Base-by-base conservation (phyloP, 768 basidiomycete species). In the Russula sp. region DNA sequence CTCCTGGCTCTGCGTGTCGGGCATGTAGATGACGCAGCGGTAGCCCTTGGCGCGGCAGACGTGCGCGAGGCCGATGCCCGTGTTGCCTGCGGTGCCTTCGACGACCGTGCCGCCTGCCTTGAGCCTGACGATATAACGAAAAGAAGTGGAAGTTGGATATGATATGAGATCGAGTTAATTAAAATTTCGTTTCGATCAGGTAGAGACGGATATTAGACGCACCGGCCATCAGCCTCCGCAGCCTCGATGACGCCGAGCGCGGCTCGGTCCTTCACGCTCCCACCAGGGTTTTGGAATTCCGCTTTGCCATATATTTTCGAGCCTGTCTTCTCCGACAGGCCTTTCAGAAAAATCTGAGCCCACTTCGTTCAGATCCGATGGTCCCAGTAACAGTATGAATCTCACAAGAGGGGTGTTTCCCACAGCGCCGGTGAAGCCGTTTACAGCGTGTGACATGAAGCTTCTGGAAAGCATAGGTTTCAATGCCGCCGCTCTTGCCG, bases 11-110 rank as follows among this genome's bases (percentile, higher is more conserved):
- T 97, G 91, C 4, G 88, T 93, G 73, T 97, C 80, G 35, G 96
- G 96, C 96, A 99, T 98, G 82, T 91, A 99, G 71, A 99, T 99
- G 10, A 99, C 96, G 74, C 97, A 98, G 73, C 87, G 91, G 80
- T 99, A 98, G 3, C 97, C 95, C 69, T 80, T 84, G 7, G 92
- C 84, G 67, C 97, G 79, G 75, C 97, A 98, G 58, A 98, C 95
- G 71, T 95, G 94, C 6, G 93, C 94, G 37, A 98, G 81, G 40
- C 95, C 95, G 61, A 97, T 97, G 45, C 95, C 96, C 8, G 96
- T 99, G 78, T 99, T 99, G 16, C 96, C 96, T 44, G 96, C 96
- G 3, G 96, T 99, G 3, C 96, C 96, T 74, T 99, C 96, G 5
- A 99, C 94, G 61, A 99, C 87, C 2, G 94, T 98, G 1, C 96